Conservation (phyloP, 2,329 filamentous ascomycete genomes). For the Elsinoe australis region DNA sequence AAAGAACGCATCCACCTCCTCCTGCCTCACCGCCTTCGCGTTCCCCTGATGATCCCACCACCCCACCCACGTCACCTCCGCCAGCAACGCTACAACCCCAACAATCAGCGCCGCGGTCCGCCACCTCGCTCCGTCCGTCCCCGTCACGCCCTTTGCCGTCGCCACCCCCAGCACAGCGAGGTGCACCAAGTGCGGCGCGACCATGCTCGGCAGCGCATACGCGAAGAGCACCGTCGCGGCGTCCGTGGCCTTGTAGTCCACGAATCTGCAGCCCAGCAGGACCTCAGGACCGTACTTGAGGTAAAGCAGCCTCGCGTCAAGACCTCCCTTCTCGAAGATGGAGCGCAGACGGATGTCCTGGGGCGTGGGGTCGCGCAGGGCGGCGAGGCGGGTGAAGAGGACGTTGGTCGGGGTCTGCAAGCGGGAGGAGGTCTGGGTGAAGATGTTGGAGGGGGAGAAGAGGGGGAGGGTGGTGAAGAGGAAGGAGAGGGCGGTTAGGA, state of each 20-base stretch:
- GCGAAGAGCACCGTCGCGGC: constrained; percentile 62
- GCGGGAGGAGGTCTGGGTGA: constrained; percentile 66
- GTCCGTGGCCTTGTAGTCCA: constrained; percentile 37
- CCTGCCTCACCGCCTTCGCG: constrained; percentile 49
- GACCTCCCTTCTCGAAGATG: constrained; percentile 50
- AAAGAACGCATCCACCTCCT: constrained; percentile 62
- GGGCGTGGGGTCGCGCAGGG: constrained; percentile 51
- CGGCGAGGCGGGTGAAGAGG: constrained; percentile 66
- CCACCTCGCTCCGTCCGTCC: constrained; percentile 59
- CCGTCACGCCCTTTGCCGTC: constrained; percentile 62
- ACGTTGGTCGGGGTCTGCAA: constrained; percentile 80
- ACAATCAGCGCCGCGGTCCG: constrained; percentile 60
- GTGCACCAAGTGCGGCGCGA: constrained; percentile 74
- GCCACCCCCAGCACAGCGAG: constrained; percentile 62
- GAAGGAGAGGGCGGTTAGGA: constrained; percentile 45
- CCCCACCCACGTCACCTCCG: constrained; percentile 59
- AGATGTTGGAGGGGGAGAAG: constrained; percentile 73
- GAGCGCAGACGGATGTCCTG: constrained; percentile 58
- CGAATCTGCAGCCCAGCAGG: constrained; percentile 69
- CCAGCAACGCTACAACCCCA: constrained; percentile 49
- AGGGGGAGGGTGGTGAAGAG: constrained; percentile 57
- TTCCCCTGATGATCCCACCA: constrained; percentile 61
- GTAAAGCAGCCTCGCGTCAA: constrained; percentile 71
- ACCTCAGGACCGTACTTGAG: constrained; percentile 71
- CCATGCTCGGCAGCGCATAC: constrained; percentile 67